A percentile compares a stretch with the other conserved stretches of the same genome.
phyloP scores from a whole-genome alignment of 2,329 filamentous ascomycete species.

The Hymenoscyphus occultus region DNA sequence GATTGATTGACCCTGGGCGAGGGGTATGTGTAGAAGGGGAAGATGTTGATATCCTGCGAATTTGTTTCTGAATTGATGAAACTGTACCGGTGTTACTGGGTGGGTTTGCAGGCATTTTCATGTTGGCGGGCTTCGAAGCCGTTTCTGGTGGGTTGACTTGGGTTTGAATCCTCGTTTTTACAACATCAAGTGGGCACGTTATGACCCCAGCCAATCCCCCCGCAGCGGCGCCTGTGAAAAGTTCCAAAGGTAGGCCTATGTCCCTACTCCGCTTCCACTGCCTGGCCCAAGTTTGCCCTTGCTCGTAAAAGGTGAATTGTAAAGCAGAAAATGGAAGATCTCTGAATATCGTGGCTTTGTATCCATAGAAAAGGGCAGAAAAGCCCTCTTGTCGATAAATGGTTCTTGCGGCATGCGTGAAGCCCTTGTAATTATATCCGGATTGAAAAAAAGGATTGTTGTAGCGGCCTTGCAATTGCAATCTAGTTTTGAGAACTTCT shows the following conservation, averaged over 20 bases:
- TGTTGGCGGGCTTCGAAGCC: slow-evolving; percentile 26
- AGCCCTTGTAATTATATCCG: slow-evolving; percentile 93
- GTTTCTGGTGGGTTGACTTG: slow-evolving; percentile 60
- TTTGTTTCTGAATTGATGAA: slow-evolving; percentile 44
- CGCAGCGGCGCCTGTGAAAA: slow-evolving; percentile 83
- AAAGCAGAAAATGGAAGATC: slow-evolving; percentile 94
- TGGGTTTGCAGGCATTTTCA: slow-evolving; percentile 23
- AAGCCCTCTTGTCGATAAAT: slow-evolving; percentile 82
- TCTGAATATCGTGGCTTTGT: slow-evolving; percentile 90
- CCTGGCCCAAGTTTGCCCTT: slow-evolving; percentile 80
- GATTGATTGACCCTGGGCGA: slow-evolving; percentile 71
- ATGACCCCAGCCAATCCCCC: slow-evolving; percentile 91
- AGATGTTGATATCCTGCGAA: slow-evolving; percentile 80
- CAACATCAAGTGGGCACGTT: slow-evolving; percentile 93
- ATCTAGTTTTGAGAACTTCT: slow-evolving; percentile 94
- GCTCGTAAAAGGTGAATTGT: slow-evolving; percentile 98
- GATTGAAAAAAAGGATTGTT: slow-evolving; percentile 94
- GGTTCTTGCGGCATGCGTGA: slow-evolving; percentile 77
- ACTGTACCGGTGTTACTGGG: slow-evolving; percentile 31
- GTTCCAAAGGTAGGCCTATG: slow-evolving; percentile 81
- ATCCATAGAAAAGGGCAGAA: slow-evolving; percentile 89
- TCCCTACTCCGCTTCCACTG: slow-evolving; percentile 75
- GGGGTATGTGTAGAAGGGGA: slow-evolving; percentile 81
- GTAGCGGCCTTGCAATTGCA: slow-evolving; percentile 90
- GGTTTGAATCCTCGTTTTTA: slow-evolving; percentile 95